Base-by-base conservation (phyloP, 192 early-diverging fungal species). In the Coemansia asiatica region DNA sequence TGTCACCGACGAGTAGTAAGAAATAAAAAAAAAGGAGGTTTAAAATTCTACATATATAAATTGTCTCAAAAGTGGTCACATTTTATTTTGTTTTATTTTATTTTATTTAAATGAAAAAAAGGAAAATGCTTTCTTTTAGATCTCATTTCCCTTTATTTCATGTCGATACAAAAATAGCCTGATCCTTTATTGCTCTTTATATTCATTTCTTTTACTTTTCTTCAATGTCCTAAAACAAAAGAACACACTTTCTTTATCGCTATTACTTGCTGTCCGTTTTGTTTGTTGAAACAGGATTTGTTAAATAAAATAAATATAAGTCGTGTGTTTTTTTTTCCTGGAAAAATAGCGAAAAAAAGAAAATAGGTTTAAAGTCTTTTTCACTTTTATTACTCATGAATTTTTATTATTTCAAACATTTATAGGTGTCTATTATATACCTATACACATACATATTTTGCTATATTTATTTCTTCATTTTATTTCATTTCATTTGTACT, bases 1-100 rank as follows among this genome's bases (percentile, higher is more conserved):
- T 72, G 92, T 95, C 35, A 95, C 93, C 40, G 93, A 95, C 75
- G 92, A 90, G 74, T 91, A 86, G 10, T 21, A 57, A n/a, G 36
- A 56, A 31, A 56, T 16, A 49, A 22, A 49, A 22, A 44, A 16
- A 44, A 9, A n/a, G n/a, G n/a, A n/a, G n/a, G n/a, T n/a, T n/a
- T n/a, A n/a, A n/a, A n/a, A n/a, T n/a, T n/a, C n/a, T n/a, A n/a
- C n/a, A n/a, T n/a, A n/a, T n/a, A n/a, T n/a, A n/a, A n/a, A n/a
- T n/a, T n/a, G n/a, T n/a, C n/a, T n/a, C n/a, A n/a, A 44, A 44
- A 44, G 40, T 13, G 12, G 15, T 44, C 40, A 44, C 40, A 44
- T 44, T 16, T 8, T 44, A 16, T 44, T 44, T 44, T 12, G 40
- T 13, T 16, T 13, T 13, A 12, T 44, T 44, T 44, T 13, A 2